Percentiles rank a stretch among this genome's conserved stretches.
phyloP scores from a whole-genome alignment of 192 early-diverging fungal genomes.

The Phlyctochytrium planicorne region DNA sequence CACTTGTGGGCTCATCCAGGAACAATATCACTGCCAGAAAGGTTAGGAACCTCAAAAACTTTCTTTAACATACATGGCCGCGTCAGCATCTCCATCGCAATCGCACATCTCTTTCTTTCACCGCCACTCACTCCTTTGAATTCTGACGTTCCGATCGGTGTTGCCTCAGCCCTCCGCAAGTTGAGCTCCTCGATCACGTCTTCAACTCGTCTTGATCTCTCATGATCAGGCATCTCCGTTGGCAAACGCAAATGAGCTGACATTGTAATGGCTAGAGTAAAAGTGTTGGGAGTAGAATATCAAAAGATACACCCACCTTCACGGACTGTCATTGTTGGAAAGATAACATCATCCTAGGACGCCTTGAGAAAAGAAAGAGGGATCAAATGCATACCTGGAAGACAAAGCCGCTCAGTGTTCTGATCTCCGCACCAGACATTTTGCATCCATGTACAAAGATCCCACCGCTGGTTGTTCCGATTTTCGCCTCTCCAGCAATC shows the following conservation, averaged over 20 bases:
- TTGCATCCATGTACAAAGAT: slow-evolving; percentile 56
- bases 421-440: slow-evolving; percentile 48
- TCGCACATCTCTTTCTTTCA: slow-evolving; percentile 69
- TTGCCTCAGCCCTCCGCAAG: slow-evolving; percentile 63
- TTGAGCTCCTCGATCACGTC: slow-evolving; percentile 56
- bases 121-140: slow-evolving; percentile 71
- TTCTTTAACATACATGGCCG: slow-evolving; percentile 31
- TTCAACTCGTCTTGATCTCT: slow-evolving; percentile 41
- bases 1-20: slow-evolving; percentile 66
- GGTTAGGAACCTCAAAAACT: neutral
- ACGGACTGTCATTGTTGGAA: slow-evolving; percentile 66
- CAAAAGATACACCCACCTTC: slow-evolving; percentile 38
- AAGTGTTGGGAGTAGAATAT: neutral
- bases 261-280: slow-evolving; percentile 58
- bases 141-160: slow-evolving; percentile 60
- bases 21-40: slow-evolving; percentile 49
- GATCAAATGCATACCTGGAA: too few species aligned
- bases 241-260: slow-evolving; percentile 57
- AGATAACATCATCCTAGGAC: slow-evolving; percentile 61
- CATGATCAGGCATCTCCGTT: slow-evolving; percentile 27
- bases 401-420: slow-evolving; percentile 48
- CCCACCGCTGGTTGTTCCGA: slow-evolving; percentile 40
- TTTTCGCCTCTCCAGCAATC: slow-evolving; percentile 46
- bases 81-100: slow-evolving; percentile 66
- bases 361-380: too few species aligned